Conservation (phyloP, 2,329 filamentous ascomycete genomes). For the Aureobasidium sp. region DNA sequence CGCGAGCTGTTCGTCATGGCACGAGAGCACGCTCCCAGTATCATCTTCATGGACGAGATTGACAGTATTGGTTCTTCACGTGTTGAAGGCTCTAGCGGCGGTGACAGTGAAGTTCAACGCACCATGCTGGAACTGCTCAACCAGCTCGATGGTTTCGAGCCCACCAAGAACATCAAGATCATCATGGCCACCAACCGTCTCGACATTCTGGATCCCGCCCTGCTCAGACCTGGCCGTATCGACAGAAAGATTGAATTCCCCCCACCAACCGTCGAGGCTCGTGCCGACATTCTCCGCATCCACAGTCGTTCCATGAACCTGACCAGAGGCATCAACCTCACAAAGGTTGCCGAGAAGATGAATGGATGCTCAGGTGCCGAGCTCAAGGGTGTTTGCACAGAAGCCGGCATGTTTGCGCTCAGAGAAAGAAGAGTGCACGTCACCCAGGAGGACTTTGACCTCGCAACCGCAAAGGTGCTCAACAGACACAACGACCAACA, state of each 20-base stretch:
- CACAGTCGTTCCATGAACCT: constrained; percentile 98
- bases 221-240: constrained; percentile 92
- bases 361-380: constrained; percentile 97
- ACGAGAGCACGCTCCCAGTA: constrained; percentile 91
- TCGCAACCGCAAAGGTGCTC: constrained; percentile 96
- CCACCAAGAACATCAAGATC: constrained; percentile 99
- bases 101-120: constrained; percentile 95
- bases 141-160: constrained; percentile 97
- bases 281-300: constrained; percentile 95
- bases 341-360: constrained; percentile 99
- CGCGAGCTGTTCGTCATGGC: constrained; percentile 99
- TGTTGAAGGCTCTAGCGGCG: constrained; percentile 89
- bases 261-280: constrained; percentile 88
- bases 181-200: constrained; percentile 99
- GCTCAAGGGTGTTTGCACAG: constrained; percentile 96
- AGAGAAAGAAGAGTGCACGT: constrained; percentile 94
- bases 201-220: constrained; percentile 91
- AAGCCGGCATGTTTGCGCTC: constrained; percentile 96
- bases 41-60: constrained; percentile 99
- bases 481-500: constrained; percentile 99
- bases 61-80: constrained; percentile 96
- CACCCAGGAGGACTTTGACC: constrained; percentile 97
- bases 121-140: constrained; percentile 98
- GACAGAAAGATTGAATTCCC: constrained; percentile 99
- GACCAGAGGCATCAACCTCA: constrained; percentile 93